A percentile compares a stretch with the other conserved stretches of the same genome.
Conservation (phyloP, 805 yeast genomes). For the Pichia cephalocereana region DNA sequence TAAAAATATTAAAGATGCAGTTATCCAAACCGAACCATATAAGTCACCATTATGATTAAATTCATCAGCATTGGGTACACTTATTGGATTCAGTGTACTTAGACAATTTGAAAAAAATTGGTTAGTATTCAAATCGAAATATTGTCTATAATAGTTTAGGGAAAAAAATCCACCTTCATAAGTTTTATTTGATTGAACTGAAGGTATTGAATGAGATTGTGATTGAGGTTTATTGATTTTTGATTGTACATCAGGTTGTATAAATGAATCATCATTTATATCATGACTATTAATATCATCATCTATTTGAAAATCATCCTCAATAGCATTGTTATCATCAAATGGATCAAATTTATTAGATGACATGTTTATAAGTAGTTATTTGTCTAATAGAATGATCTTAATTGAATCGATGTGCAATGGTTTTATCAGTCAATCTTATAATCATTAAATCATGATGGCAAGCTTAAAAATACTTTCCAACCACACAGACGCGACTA, state of each 20-base stretch:
- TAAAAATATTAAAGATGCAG: conserved; percentile 67
- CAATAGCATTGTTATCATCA: background rate
- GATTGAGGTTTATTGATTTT: background rate
- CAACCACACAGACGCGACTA: too few species aligned
- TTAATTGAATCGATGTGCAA: too few species aligned
- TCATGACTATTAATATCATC: background rate
- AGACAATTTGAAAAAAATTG: conserved; percentile 49
- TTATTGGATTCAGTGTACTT: conserved; percentile 49
- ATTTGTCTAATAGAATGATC: too few species aligned
- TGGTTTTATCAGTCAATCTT: too few species aligned
- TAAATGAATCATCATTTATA: conserved; percentile 12
- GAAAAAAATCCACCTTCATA: conserved; percentile 42
- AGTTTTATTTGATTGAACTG: conserved; percentile 13
- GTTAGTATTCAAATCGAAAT: conserved; percentile 58
- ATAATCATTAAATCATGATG: too few species aligned
- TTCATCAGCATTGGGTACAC: conserved; percentile 25
- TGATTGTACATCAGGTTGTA: conserved; percentile 15
- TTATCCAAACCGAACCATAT: conserved; percentile 88
- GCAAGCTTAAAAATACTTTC: too few species aligned
- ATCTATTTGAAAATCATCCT: conserved; percentile 2
- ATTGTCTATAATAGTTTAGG: conserved; percentile 51
- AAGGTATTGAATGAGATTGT: background rate
- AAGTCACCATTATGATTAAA: conserved; percentile 51
- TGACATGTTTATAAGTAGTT: background rate
- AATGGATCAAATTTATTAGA: background rate